These are phyloP conservation scores for Echinosphaeria canescens DNA, from an alignment of 2,329 filamentous ascomycete species.

Conservation along the genomic window DNA sequence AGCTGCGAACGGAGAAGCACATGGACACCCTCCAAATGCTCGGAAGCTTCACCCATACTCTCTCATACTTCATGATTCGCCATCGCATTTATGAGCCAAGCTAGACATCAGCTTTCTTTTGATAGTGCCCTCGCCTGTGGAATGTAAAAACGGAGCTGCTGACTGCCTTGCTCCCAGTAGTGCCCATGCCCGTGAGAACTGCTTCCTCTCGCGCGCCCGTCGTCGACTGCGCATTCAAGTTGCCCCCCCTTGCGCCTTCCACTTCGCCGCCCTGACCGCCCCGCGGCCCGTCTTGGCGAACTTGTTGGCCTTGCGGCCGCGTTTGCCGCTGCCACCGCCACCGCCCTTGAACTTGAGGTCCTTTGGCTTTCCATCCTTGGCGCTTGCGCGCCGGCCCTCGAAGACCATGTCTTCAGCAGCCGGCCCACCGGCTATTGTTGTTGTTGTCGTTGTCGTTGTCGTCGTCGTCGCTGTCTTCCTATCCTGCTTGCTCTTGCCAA, in stretches of 20 bases:
- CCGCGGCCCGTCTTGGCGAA: slow-evolving; percentile 1
- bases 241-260: too few relatives aligned
- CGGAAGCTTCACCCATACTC: too few relatives aligned
- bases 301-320: neutral
- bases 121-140: too few relatives aligned
- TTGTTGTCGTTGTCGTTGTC: slow-evolving; percentile 5
- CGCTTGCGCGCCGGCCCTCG: slow-evolving; percentile 55
- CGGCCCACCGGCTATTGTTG: slow-evolving; percentile 2
- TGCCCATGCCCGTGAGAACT: too few relatives aligned
- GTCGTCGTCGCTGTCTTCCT: slow-evolving; percentile 6
- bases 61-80: too few relatives aligned
- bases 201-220: slow-evolving; percentile 1
- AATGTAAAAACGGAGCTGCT: too few relatives aligned
- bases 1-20: too few relatives aligned
- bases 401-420: slow-evolving; percentile 35
- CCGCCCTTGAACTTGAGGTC: slow-evolving; percentile 33
- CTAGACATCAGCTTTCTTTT: too few relatives aligned
- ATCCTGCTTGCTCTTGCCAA: slow-evolving; percentile 8
- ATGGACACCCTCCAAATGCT: too few relatives aligned
- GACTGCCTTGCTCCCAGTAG: too few relatives aligned
- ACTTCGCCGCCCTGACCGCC: slow-evolving; percentile 15
- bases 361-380: slow-evolving; percentile 40
- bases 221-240: too few relatives aligned
- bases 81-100: too few relatives aligned
- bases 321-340: slow-evolving; percentile 14